Base-by-base conservation (phyloP, 2,329 filamentous ascomycete species). In the Alternaria triticina region DNA sequence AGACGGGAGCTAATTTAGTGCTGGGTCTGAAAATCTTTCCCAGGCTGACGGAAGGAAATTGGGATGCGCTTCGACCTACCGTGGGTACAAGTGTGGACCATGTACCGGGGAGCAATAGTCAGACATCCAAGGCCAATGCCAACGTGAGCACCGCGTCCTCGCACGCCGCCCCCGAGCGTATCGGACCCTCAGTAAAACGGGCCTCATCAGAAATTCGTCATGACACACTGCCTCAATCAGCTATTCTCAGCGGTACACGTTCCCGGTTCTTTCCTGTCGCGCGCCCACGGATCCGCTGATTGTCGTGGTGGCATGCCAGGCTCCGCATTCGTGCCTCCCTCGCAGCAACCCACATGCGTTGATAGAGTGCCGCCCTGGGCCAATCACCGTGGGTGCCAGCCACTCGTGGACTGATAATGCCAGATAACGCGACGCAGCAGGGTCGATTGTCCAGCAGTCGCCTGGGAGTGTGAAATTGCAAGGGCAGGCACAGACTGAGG, bases 1-100 rank as follows among this genome's bases (percentile, higher is more conserved):
- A 63, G 54, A 65, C 73, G 74, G 75, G 73, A 77, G 69, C 75
- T 77, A 77, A 74, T 73, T 66, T 75, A 74, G 73, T 70, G 61
- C 59, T 70, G 62, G 65, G 61, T 64, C 65, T 68, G 66, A 70
- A 74, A 74, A 71, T 64, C 66, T 71, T 72, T 72, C 62, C 65
- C 65, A 69, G 68, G 65, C 66, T 60, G 56, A 66, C 67, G 68
- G 66, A 69, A 70, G 62, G 65, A 70, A 71, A 75, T 70, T 64
- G 65, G 56, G 62, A 59, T 61, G 58, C 58, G 57, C 61, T 67
- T 69, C 66, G 70, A 67, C 57, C 61, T 67, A 68, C 45, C 62
- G 68, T 72, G 71, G 71, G 67, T 67, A 69, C 55, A 25, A 55
- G 52, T 43, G 61, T 54, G 61, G 61, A 51, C 51, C 61, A 60